These are phyloP conservation scores for Yarrowia osloensis DNA, from an alignment of 805 yeast genomes.

Conservation along the genomic window DNA sequence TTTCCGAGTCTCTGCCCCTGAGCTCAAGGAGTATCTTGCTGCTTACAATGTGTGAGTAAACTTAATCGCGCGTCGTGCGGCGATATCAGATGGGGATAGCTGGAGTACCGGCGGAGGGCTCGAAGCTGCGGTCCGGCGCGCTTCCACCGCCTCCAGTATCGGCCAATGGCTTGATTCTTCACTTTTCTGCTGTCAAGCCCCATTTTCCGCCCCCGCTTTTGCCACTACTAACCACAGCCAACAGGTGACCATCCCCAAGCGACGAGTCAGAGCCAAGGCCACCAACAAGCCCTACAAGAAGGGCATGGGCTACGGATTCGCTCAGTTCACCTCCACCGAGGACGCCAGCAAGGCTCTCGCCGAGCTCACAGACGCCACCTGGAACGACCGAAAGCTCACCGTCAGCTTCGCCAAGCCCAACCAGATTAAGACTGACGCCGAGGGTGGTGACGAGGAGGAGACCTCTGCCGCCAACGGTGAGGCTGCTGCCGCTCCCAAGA, in stretches of 20 bases:
- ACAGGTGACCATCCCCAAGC: constrained; percentile 30
- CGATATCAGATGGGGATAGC: neutral
- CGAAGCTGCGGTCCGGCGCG: neutral
- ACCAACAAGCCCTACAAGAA: constrained; percentile 31
- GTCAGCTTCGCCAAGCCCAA: constrained; percentile 46
- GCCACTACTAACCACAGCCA: constrained; percentile 17
- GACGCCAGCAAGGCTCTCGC: constrained; percentile 48
- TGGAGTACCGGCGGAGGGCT: neutral
- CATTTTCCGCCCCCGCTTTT: neutral
- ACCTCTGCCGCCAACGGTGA: neutral
- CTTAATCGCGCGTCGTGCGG: constrained; percentile 30
- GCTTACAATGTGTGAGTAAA: constrained; percentile 29
- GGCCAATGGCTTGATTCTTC: neutral
- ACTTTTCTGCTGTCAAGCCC: neutral
- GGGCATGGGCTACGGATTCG: constrained; percentile 57
- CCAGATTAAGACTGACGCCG: constrained; percentile 36
- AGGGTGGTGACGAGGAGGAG: constrained; percentile 3
- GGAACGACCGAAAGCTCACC: constrained; percentile 35
- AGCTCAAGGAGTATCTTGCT: constrained; percentile 30
- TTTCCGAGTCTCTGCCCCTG: constrained; percentile 25
- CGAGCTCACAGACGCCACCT: constrained; percentile 44
- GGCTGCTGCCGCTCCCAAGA: constrained; percentile 24
- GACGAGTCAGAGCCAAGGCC: constrained; percentile 22
- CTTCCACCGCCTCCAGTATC: neutral
- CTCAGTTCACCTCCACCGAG: constrained; percentile 48